phyloP scores from a whole-genome alignment of 2,329 filamentous ascomycete genomes.

The Penicillium sp. region DNA sequence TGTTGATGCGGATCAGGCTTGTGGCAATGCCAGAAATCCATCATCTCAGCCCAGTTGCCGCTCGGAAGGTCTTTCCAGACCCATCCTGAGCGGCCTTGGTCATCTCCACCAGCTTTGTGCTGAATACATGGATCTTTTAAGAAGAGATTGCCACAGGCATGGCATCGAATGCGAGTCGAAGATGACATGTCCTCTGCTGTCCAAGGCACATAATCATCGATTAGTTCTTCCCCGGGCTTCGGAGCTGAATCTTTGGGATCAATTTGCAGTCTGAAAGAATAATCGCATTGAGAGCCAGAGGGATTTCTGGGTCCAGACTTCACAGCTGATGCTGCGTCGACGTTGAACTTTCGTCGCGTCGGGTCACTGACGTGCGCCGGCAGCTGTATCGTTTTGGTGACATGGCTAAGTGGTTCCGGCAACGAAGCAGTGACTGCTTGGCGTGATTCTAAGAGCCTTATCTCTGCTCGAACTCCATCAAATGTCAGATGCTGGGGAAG shows the following conservation, averaged over 20 bases:
- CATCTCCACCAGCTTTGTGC: background rate
- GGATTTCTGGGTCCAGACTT: constrained; percentile 7
- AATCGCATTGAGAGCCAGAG: too few relatives aligned
- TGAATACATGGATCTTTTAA: constrained; percentile 18
- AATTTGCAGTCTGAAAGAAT: constrained; percentile 55
- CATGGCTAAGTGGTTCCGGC: constrained; percentile 23
- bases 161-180: constrained; percentile 38
- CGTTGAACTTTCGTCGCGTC: constrained; percentile 24
- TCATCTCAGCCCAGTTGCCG: constrained; percentile 99
- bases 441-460: constrained; percentile 37
- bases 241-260: constrained; percentile 36
- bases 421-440: constrained; percentile 38
- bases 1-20: constrained; percentile 64
- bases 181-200: constrained; percentile 39
- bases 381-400: constrained; percentile 47
- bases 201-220: constrained; percentile 39
- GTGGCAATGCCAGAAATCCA: constrained; percentile 99
- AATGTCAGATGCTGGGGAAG: constrained; percentile 31
- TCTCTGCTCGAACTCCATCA: constrained; percentile 15
- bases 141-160: constrained; percentile 34
- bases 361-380: constrained; percentile 40
- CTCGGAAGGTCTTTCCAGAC: constrained; percentile 91
- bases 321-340: constrained; percentile 1
- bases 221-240: constrained; percentile 21
- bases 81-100: constrained; percentile 31